Evolutionary conservation across 164 flowering plant species (phyloP).

Genomic region (Cinnamomum micranthum): DNA sequence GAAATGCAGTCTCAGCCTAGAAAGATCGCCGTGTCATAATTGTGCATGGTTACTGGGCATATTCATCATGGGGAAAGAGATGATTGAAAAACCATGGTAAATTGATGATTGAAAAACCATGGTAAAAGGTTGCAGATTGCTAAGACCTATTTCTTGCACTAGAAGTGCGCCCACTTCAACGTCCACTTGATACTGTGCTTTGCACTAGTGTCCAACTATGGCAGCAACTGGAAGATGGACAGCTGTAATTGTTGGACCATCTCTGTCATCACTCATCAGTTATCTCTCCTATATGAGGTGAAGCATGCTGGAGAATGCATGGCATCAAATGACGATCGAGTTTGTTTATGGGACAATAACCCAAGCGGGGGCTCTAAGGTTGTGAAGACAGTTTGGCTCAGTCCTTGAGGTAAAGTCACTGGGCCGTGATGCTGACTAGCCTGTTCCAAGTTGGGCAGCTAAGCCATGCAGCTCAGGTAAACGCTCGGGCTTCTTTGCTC

Average conservation of each 20-base stretch:
- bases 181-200: too few species aligned
- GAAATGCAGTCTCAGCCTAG: too few species aligned
- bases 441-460: slow-evolving; percentile 1
- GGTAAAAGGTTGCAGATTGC: too few species aligned
- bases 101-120: too few species aligned
- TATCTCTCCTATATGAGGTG: neutral
- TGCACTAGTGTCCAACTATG: neutral
- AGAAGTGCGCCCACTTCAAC: too few species aligned
- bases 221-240: neutral
- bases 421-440: neutral
- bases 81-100: too few species aligned
- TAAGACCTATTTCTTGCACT: too few species aligned
- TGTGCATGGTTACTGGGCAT: too few species aligned
- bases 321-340: neutral
- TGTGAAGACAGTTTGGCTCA: too few species aligned
- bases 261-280: neutral
- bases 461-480: neutral
- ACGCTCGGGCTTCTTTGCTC: neutral
- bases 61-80: too few species aligned
- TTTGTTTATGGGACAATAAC: neutral
- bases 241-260: neutral
- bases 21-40: too few species aligned
- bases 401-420: neutral
- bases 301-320: neutral
- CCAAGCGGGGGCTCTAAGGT: too few species aligned